Percentiles rank a stretch among this genome's conserved stretches.
Conservation (phyloP, 2,329 filamentous ascomycete genomes). For the Phyllosticta paracitricarpa region DNA sequence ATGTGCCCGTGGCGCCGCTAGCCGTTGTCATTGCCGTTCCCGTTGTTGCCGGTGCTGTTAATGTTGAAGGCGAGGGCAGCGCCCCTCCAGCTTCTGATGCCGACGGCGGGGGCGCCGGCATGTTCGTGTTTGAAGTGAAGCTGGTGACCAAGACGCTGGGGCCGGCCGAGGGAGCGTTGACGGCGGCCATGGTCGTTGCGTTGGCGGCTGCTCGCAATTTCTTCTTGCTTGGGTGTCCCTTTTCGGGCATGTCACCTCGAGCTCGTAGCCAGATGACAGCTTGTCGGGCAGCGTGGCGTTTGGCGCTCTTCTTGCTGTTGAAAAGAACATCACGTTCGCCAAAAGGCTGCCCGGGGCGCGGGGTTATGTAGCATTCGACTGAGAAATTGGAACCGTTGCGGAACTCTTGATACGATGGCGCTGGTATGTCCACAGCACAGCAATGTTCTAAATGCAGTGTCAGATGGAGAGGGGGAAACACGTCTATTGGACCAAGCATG, state of each 20-base stretch:
- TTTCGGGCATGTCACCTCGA: conserved; percentile 22
- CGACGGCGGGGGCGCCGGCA: neutral
- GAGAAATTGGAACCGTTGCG: conserved; percentile 21
- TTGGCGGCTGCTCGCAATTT: conserved; percentile 10
- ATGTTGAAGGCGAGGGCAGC: neutral
- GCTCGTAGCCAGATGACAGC: conserved; percentile 33
- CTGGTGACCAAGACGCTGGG: neutral
- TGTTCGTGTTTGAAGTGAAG: neutral
- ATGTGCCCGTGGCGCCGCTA: neutral
- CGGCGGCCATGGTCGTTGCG: neutral
- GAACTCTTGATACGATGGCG: conserved; percentile 30
- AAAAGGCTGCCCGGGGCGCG: conserved; percentile 19
- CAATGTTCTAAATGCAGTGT: conserved; percentile 21
- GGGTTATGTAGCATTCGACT: conserved; percentile 21
- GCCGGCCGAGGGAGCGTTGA: neutral
- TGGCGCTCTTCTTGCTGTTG: conserved; percentile 32
- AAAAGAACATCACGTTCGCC: conserved; percentile 26
- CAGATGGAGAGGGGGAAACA: neutral
- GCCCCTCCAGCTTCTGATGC: neutral
- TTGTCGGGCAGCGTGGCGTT: conserved; percentile 30
- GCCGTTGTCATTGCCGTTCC: neutral
- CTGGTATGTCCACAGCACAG: conserved; percentile 15
- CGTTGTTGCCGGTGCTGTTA: neutral
- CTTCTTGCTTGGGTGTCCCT: conserved; percentile 24
- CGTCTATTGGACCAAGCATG: neutral